Evolutionary conservation across 176 grass and related monocot species (phyloP).

Genomic region (Hsuehochloa calcarea): DNA sequence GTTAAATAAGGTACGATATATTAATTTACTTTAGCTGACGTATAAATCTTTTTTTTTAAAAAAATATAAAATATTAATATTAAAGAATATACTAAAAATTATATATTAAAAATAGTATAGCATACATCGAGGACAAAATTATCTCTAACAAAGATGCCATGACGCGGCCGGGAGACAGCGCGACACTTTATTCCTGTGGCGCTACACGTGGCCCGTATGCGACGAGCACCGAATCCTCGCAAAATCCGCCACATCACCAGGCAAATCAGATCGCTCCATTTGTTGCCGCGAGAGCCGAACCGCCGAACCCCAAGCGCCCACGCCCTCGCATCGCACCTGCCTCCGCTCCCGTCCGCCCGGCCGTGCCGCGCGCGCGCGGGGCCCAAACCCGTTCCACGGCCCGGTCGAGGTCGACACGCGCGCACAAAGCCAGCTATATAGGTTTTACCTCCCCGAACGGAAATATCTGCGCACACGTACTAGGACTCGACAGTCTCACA

Average conservation of each 20-base stretch:
- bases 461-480: constrained; percentile 39
- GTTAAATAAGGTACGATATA: too few relatives aligned
- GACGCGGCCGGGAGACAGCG: background rate
- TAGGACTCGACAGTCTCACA: background rate
- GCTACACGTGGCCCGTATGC: constrained; percentile 33
- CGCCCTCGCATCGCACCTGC: background rate
- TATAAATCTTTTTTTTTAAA: too few relatives aligned
- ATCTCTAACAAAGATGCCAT: constrained; percentile 21
- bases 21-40: too few relatives aligned
- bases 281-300: constrained; percentile 22
- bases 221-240: constrained; percentile 30
- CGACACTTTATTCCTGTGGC: background rate
- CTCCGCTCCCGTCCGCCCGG: background rate
- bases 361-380: background rate
- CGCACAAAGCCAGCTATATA: background rate
- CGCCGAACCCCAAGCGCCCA: background rate
- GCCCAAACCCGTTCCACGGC: background rate
- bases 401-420: background rate
- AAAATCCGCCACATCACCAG: constrained; percentile 23
- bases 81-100: too few relatives aligned
- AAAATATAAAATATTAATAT: too few relatives aligned
- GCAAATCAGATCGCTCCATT: constrained; percentile 37
- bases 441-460: background rate
- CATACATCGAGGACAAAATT: too few relatives aligned
- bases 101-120: too few relatives aligned